Evolutionary conservation across 169 alveolate species (phyloP).

Genomic region (Babesia divergens): DNA sequence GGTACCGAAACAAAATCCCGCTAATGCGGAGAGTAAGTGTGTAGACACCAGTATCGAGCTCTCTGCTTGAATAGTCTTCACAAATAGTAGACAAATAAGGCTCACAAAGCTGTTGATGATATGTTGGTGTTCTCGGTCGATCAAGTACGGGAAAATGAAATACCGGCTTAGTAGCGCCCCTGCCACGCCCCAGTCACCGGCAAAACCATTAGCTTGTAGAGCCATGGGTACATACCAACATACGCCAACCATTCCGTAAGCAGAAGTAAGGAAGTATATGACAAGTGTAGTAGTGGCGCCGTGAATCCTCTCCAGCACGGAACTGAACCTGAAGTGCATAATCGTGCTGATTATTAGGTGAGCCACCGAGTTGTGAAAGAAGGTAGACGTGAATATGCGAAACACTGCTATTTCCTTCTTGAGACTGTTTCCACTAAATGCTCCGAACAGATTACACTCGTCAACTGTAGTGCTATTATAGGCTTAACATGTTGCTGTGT

Average conservation of each 20-base stretch:
- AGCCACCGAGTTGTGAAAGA: conserved; percentile 56
- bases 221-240: conserved; percentile 39
- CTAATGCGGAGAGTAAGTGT: conserved; percentile 39
- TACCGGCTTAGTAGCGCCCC: conserved; percentile 62
- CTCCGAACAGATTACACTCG: conserved; percentile 31
- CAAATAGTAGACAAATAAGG: conserved; percentile 44
- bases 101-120: conserved; percentile 48
- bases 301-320: conserved; percentile 49
- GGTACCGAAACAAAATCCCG: conserved; percentile 61
- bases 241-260: conserved; percentile 58
- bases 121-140: conserved; percentile 57
- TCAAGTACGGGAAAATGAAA: conserved; percentile 47
- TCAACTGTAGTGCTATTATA: not conserved
- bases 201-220: conserved; percentile 60
- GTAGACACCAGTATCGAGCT: conserved; percentile 36
- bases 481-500: no score
- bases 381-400: conserved; percentile 53
- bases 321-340: conserved; percentile 65
- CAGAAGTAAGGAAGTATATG: conserved; percentile 41
- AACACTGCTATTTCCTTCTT: conserved; percentile 34
- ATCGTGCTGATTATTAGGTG: conserved; percentile 58
- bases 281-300: conserved; percentile 37
- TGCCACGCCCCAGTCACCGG: conserved; percentile 70
- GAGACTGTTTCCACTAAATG: conserved; percentile 42
- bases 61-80: conserved; percentile 36